Evolutionary conservation across 1,284 basidiomycete genomes (phyloP), one percentile per base, ranked within the genome.

Genomic region (Marasmius tenuissimus): DNA sequence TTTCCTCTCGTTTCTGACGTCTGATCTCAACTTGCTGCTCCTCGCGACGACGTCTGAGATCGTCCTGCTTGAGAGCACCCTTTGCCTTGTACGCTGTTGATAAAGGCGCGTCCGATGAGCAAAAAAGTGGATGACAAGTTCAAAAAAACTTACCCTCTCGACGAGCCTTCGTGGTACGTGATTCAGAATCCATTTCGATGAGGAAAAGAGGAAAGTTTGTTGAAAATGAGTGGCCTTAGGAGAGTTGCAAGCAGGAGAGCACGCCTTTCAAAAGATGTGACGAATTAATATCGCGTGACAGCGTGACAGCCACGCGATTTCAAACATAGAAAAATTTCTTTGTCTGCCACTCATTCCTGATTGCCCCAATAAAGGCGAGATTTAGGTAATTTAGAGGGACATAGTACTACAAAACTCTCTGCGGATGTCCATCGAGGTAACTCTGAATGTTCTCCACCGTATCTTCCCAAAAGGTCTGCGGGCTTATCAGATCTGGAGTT

Each of bases 11-110:
- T 81, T 97, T 97, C 81, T 96, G 93, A 73, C 93, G 87, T 73
- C 96, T 86, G 82, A 98, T 97, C 83, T 98, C 96, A 62, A 98
- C 96, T 73, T 97, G 95, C 75, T 96, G 93, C 75, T 98, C 96
- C 76, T 98, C 96, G 65, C 96, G 88, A 75, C 96, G 89, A 77
- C 95, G 91, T 73, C 96, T 88, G 70, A 97, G 91, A 69, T 92
- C 91, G 66, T 95, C 93, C 70, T 88, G 87, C 75, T 93, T 94
- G 67, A 94, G 81, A 67, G 83, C 87, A 66, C 91, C 89, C 76
- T 94, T 94, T 78, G 86, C 90, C 83, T 95, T 83, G 74, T 82
- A 83, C 69, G 81, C 81, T 83, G 67, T 63, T 38, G 65, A 67
- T 58, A 63, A 63, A 69, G 67, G 73, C 74, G 75, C 75, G 75